Evolutionary conservation across 2,329 filamentous ascomycete species (phyloP).

Genomic region (Metarhizium album): DNA sequence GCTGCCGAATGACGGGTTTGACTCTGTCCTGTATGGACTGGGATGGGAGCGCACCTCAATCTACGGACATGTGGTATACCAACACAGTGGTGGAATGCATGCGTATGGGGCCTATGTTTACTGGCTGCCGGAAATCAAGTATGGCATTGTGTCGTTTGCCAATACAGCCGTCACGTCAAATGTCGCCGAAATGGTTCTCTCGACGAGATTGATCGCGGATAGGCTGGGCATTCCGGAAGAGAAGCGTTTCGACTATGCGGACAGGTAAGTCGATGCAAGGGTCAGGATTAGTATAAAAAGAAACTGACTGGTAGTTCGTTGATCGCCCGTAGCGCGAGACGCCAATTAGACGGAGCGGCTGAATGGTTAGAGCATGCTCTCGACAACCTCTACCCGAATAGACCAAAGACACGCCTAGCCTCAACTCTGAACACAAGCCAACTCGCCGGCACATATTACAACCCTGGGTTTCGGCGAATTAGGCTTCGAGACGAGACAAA

Average conservation of each 20-base stretch:
- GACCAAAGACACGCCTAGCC: constrained; percentile 23
- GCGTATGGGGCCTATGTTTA: constrained; percentile 18
- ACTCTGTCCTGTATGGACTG: constrained; percentile 17
- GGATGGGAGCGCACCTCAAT: constrained; percentile 19
- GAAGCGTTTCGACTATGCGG: constrained; percentile 11
- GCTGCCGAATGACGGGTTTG: constrained; percentile 1
- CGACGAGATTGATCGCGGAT: constrained; percentile 20
- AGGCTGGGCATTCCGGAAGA: constrained; percentile 12
- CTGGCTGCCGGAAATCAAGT: constrained; percentile 21
- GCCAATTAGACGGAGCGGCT: constrained; percentile 1
- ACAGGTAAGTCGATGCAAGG: background rate
- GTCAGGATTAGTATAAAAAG: too few species aligned
- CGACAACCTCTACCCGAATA: constrained; percentile 26
- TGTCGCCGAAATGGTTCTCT: constrained; percentile 13
- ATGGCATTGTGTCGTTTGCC: constrained; percentile 19
- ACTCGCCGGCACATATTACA: constrained; percentile 29
- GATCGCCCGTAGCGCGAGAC: background rate
- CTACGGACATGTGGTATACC: constrained; percentile 17
- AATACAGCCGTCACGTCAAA: constrained; percentile 34
- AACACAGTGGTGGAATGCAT: constrained; percentile 19
- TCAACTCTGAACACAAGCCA: constrained; percentile 23
- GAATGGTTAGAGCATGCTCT: constrained; percentile 19
- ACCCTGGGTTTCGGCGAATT: constrained; percentile 28
- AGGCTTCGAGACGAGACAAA: constrained; percentile 10
- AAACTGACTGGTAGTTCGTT: too few species aligned